Percentiles rank a stretch among this genome's conserved stretches.
phyloP scores from a whole-genome alignment of 2,329 filamentous ascomycete species.

The Talaromyces atroroseus region DNA sequence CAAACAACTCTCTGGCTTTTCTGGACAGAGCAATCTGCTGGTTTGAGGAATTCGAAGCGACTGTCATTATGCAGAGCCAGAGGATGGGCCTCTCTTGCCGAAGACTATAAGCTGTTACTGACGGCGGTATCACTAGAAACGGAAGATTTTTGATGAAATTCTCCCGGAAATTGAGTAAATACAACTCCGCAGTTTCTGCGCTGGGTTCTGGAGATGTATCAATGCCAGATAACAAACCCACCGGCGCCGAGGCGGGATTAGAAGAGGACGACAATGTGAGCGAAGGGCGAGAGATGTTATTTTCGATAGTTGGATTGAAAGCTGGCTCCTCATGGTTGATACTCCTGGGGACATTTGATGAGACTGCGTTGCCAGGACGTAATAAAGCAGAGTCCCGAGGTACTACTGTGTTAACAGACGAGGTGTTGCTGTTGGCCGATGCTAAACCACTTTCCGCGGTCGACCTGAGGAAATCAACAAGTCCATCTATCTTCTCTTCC shows the following conservation, averaged over 20 bases:
- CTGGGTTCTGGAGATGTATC: neutral
- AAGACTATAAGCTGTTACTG: neutral
- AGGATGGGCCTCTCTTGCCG: conserved; percentile 5
- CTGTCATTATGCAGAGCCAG: conserved; percentile 6
- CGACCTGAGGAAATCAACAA: conserved; percentile 2
- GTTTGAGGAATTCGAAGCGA: neutral
- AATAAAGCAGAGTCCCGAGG: neutral
- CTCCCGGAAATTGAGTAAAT: conserved; percentile 1
- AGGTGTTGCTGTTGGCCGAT: neutral
- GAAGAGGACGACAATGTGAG: neutral
- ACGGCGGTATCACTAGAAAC: neutral
- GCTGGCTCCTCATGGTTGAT: neutral
- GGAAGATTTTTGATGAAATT: conserved; percentile 2
- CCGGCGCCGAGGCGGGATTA: neutral
- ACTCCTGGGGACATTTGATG: neutral
- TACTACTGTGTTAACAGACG: neutral
- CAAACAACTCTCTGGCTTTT: neutral
- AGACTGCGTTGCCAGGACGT: neutral
- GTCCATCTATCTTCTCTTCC: conserved; percentile 7
- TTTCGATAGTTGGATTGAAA: neutral
- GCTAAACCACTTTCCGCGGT: neutral
- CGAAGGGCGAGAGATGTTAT: neutral
- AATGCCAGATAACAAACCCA: neutral
- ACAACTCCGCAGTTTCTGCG: neutral
- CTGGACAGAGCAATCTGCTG: conserved; percentile 1